Evolutionary conservation across 2,329 filamentous ascomycete species (phyloP).

Genomic region (Alternaria ethzedia): DNA sequence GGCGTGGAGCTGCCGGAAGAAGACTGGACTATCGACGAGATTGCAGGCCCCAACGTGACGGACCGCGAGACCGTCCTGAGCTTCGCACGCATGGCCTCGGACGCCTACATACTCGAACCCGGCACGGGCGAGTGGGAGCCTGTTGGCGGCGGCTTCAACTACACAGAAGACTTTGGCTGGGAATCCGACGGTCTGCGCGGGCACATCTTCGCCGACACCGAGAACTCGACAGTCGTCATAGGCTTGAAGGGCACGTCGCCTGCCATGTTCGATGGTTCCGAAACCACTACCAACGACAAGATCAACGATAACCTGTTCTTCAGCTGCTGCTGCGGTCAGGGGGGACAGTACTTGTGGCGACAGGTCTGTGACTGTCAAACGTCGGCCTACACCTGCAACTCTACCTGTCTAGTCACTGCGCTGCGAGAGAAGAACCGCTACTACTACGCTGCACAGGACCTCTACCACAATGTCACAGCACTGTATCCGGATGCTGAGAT

Average conservation of each 20-base stretch:
- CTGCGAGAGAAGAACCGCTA: slow-evolving; percentile 86
- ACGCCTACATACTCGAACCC: slow-evolving; percentile 83
- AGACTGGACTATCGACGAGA: slow-evolving; percentile 82
- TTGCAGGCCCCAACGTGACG: slow-evolving; percentile 79
- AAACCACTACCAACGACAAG: slow-evolving; percentile 97
- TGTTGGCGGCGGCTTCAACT: slow-evolving; percentile 75
- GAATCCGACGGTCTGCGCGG: slow-evolving; percentile 85
- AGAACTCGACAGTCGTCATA: slow-evolving; percentile 86
- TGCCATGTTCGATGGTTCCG: slow-evolving; percentile 94
- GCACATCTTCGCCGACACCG: slow-evolving; percentile 88
- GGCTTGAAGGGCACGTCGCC: slow-evolving; percentile 88
- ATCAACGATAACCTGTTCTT: slow-evolving; percentile 98
- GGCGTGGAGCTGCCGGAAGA: slow-evolving; percentile 71
- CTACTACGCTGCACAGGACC: slow-evolving; percentile 84
- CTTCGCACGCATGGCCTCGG: slow-evolving; percentile 84
- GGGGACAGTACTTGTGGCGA: slow-evolving; percentile 86
- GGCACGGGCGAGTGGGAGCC: slow-evolving; percentile 79
- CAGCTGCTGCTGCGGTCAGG: slow-evolving; percentile 95
- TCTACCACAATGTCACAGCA: slow-evolving; percentile 91
- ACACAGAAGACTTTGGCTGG: slow-evolving; percentile 91
- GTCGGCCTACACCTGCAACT: slow-evolving; percentile 86
- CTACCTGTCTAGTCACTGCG: slow-evolving; percentile 81
- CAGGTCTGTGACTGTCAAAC: slow-evolving; percentile 94
- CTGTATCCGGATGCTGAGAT: slow-evolving; percentile 84
- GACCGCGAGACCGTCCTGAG: slow-evolving; percentile 84